Conservation (phyloP, 2,329 filamentous ascomycete genomes). For the Akanthomyces uredinophilus region DNA sequence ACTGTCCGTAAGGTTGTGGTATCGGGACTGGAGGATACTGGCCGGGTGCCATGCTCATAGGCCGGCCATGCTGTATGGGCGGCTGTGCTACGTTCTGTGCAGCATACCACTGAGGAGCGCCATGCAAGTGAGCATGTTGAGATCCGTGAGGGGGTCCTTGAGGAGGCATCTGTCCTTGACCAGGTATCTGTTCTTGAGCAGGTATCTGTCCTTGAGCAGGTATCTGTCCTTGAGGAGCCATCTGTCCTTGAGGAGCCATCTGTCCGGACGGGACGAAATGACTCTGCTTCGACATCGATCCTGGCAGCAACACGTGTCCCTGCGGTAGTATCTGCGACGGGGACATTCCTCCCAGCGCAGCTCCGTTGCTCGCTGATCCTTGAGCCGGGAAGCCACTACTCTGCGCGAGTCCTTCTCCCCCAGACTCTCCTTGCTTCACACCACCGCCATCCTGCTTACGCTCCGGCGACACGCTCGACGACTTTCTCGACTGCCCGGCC, state of each 20-base stretch:
- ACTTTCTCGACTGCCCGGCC: neutral
- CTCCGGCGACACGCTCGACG: conserved; percentile 13
- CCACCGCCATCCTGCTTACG: neutral
- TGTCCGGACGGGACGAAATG: neutral
- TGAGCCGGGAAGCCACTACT: neutral
- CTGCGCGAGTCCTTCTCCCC: neutral
- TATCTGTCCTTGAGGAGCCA: no score
- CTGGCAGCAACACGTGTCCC: neutral
- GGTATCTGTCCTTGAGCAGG: neutral
- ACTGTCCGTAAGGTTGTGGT: conserved; percentile 1
- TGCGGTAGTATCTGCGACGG: neutral
- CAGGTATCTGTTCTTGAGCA: no score
- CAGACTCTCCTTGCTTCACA: no score
- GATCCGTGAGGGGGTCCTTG: neutral
- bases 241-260: neutral
- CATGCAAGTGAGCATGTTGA: no score
- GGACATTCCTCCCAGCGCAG: neutral
- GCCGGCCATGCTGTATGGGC: neutral
- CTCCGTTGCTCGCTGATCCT: neutral
- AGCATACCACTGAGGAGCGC: no score
- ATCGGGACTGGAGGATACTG: conserved; percentile 6
- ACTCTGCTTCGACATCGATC: neutral
- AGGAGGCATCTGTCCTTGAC: neutral
- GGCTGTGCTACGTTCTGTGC: neutral
- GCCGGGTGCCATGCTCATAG: neutral